These are phyloP conservation scores for Diospyros kaki DNA, from an alignment of 148 eudicot genomes.

Conservation along the genomic window DNA sequence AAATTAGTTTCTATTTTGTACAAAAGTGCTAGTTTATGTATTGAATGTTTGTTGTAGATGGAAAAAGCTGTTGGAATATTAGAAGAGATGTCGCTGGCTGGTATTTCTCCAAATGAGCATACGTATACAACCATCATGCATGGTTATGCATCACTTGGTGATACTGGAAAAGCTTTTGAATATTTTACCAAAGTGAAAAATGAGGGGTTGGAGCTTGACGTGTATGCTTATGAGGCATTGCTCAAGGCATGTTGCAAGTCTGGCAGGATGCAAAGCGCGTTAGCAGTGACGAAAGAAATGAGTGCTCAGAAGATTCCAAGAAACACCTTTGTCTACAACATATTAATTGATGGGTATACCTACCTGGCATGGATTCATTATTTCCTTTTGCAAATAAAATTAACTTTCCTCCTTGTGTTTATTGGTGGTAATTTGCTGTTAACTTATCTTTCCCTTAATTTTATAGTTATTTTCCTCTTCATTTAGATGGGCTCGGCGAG, in stretches of 20 bases:
- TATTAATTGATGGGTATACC: slow-evolving; percentile 85
- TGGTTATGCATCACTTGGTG: slow-evolving; percentile 95
- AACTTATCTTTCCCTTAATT: background rate
- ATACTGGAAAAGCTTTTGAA: slow-evolving; percentile 95
- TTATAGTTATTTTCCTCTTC: slow-evolving; percentile 2
- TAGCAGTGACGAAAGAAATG: slow-evolving; percentile 96
- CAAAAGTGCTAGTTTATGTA: background rate
- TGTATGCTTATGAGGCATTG: slow-evolving; percentile 81
- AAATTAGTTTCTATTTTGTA: background rate
- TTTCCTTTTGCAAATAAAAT: background rate
- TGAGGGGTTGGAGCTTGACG: slow-evolving; percentile 90
- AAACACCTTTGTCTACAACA: slow-evolving; percentile 88
- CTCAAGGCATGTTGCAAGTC: slow-evolving; percentile 97
- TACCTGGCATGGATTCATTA: background rate
- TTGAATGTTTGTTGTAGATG: slow-evolving; percentile 48
- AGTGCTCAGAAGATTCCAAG: slow-evolving; percentile 67
- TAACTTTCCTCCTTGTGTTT: background rate
- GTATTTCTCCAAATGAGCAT: slow-evolving; percentile 66
- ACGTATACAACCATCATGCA: slow-evolving; percentile 94
- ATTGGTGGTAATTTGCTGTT: background rate
- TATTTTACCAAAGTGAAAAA: slow-evolving; percentile 75
- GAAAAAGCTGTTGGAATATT: slow-evolving; percentile 68
- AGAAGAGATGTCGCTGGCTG: slow-evolving; percentile 80
- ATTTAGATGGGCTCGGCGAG: slow-evolving; percentile 97
- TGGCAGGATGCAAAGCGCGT: slow-evolving; percentile 98